Conservation (phyloP, 2,329 filamentous ascomycete species). For the Geosmithia morbida region DNA sequence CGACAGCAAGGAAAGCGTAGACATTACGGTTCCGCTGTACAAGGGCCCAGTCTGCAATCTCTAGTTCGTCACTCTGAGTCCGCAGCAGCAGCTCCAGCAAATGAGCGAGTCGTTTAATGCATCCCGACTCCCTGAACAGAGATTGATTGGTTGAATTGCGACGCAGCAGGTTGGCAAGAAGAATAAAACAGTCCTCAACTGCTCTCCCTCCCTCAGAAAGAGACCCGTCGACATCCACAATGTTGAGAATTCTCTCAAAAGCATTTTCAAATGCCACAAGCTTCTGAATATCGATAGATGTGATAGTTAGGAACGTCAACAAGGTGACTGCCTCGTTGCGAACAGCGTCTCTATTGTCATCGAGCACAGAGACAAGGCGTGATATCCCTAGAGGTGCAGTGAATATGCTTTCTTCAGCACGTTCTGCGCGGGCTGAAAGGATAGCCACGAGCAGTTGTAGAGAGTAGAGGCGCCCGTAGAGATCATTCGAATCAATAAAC, state of each 20-base stretch:
- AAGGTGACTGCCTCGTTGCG: conserved; percentile 80
- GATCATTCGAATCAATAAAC: conserved; percentile 75
- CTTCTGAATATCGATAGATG: conserved; percentile 81
- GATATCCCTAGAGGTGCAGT: conserved; percentile 80
- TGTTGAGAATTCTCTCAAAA: conserved; percentile 71
- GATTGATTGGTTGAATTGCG: conserved; percentile 88
- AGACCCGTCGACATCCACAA: conserved; percentile 71
- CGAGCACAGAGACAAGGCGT: conserved; percentile 67
- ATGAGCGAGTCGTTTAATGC: conserved; percentile 55
- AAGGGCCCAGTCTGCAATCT: conserved; percentile 60
- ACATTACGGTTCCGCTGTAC: conserved; percentile 77
- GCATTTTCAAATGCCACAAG: conserved; percentile 91
- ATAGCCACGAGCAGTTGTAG: conserved; percentile 83
- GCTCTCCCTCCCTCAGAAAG: conserved; percentile 70
- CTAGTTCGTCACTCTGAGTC: conserved; percentile 34
- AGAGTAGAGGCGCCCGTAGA: conserved; percentile 83
- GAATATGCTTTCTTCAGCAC: conserved; percentile 89
- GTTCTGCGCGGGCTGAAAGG: conserved; percentile 68
- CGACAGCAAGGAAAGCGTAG: conserved; percentile 75
- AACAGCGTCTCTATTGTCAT: conserved; percentile 75
- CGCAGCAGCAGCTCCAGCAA: conserved; percentile 49
- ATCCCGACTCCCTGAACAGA: conserved; percentile 82
- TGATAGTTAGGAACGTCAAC: conserved; percentile 75
- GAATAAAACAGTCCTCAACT: conserved; percentile 83
- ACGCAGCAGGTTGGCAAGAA: conserved; percentile 77